phyloP scores from a whole-genome alignment of 768 basidiomycete genomes.

The Cubamyces lactineus region DNA sequence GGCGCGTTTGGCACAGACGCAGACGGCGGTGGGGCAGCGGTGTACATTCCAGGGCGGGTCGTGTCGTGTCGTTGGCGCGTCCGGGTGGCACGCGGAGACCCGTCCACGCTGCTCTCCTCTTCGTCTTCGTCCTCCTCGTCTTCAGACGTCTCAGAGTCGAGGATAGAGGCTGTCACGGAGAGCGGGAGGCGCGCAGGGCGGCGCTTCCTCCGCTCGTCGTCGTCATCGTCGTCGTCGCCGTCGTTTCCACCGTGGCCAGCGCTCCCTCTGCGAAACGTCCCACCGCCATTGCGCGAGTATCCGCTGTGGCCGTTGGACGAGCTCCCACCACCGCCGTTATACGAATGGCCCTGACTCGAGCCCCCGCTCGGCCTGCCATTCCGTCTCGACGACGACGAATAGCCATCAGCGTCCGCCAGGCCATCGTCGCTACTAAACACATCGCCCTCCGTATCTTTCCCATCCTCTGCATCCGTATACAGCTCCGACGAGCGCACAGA shows the following conservation, averaged over 20 bases:
- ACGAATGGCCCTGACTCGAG: slow-evolving; percentile 1
- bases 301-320: slow-evolving; percentile 17
- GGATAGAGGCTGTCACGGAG: slow-evolving; percentile 23
- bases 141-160: slow-evolving; percentile 21
- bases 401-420: slow-evolving; percentile 13
- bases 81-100: neutral
- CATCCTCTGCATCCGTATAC: neutral
- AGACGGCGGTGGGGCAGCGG: slow-evolving; percentile 23
- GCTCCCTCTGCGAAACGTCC: slow-evolving; percentile 23
- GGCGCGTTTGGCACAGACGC: slow-evolving; percentile 26
- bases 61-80: slow-evolving; percentile 16
- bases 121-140: slow-evolving; percentile 46
- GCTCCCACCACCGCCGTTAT: neutral
- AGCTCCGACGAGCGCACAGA: neutral
- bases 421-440: slow-evolving; percentile 11
- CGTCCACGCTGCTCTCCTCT: slow-evolving; percentile 42
- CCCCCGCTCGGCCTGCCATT: slow-evolving; percentile 19
- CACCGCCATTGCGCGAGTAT: slow-evolving; percentile 33
- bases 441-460: slow-evolving; percentile 5
- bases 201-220: slow-evolving; percentile 35
- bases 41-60: slow-evolving; percentile 23
- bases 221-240: slow-evolving; percentile 40
- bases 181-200: slow-evolving; percentile 32
- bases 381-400: slow-evolving; percentile 1
- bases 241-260: slow-evolving; percentile 42